Percentiles rank a stretch among this genome's conserved stretches.
Conservation (phyloP, 176 grass and related monocot genomes). For the Secale cereale region DNA sequence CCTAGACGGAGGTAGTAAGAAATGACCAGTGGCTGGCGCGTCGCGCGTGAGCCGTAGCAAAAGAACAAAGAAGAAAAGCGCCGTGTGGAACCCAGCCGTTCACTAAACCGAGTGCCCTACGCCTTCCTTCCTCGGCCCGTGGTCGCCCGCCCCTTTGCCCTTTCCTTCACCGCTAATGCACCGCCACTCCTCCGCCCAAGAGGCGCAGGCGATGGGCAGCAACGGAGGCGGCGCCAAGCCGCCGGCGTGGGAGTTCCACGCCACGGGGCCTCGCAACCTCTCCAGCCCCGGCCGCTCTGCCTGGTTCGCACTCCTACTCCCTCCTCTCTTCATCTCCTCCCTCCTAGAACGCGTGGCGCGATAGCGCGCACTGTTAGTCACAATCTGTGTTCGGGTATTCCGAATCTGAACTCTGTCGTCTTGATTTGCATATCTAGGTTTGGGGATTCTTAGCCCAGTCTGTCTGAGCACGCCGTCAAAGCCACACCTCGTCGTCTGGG, state of each 20-base stretch:
- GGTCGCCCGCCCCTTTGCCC: not conserved
- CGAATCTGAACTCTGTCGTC: not conserved
- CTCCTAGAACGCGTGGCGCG: not conserved
- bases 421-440: not conserved
- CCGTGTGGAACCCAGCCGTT: not conserved
- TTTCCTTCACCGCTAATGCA: slow-evolving; percentile 17
- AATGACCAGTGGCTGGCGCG: not conserved
- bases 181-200: not conserved
- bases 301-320: slow-evolving; percentile 33
- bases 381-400: not conserved
- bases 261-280: slow-evolving; percentile 72
- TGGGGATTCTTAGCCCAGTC: not conserved
- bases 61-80: not conserved
- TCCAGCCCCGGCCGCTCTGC: slow-evolving; percentile 66
- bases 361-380: not conserved
- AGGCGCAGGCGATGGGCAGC: slow-evolving; percentile 26
- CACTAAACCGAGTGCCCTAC: not conserved
- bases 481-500: not conserved
- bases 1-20: no score
- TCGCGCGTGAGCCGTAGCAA: not conserved
- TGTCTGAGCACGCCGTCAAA: not conserved
- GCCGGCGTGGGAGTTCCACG: slow-evolving; percentile 65
- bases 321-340: not conserved
- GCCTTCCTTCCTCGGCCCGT: not conserved
- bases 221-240: slow-evolving; percentile 1